These are phyloP conservation scores for Sanguinoderma infundibulare DNA, from an alignment of 1,284 basidiomycete species.

Conservation along the genomic window DNA sequence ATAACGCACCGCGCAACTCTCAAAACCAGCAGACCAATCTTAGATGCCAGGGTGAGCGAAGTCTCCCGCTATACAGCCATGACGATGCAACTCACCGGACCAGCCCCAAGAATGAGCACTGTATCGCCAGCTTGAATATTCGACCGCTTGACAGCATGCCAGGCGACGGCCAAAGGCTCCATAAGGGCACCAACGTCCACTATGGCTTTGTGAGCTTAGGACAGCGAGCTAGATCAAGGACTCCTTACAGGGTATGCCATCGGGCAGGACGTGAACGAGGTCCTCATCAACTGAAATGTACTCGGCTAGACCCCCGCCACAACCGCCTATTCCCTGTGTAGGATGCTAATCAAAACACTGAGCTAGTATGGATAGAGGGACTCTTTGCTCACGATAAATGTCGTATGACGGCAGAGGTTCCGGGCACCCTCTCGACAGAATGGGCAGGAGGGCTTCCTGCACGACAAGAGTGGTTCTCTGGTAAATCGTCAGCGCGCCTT, in stretches of 20 bases:
- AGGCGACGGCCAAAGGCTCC: conserved; percentile 39
- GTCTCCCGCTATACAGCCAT: not conserved
- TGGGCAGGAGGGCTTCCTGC: conserved; percentile 28
- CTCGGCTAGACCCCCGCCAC: conserved; percentile 35
- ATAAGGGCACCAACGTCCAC: conserved; percentile 36
- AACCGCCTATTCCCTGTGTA: conserved; percentile 26
- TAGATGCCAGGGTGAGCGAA: not conserved
- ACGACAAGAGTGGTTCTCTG: conserved; percentile 38
- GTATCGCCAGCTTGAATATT: conserved; percentile 32
- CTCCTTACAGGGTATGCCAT: conserved; percentile 10
- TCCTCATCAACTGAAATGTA: conserved; percentile 32
- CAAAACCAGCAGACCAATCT: conserved; percentile 18
- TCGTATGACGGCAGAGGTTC: conserved; percentile 31
- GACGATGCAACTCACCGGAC: conserved; percentile 29
- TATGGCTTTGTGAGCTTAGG: not conserved
- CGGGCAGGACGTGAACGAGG: conserved; percentile 34
- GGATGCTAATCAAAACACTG: no score
- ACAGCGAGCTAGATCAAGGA: not conserved
- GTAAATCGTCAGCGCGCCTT: not conserved
- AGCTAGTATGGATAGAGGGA: no score
- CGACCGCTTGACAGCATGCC: conserved; percentile 36
- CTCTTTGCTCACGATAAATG: conserved; percentile 33
- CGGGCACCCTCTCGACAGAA: conserved; percentile 12
- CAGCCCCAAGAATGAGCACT: conserved; percentile 38
- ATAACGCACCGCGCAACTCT: conserved; percentile 14